Evolutionary conservation across 129 eudicot genomes (phyloP).

Genomic region (Saussurea involucrata): DNA sequence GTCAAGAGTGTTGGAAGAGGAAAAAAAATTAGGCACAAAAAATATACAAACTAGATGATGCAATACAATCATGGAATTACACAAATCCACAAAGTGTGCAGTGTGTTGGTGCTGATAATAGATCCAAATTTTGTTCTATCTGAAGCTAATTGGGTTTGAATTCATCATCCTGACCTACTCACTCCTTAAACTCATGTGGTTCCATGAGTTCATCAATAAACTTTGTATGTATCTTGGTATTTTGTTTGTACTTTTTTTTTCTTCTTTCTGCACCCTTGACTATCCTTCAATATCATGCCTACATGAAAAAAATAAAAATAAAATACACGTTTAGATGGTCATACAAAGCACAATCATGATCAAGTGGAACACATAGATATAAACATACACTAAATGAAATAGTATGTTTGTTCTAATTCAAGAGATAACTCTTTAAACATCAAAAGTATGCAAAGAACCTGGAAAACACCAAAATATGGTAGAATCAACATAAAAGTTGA

Average conservation of each 20-base stretch:
- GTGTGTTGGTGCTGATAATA: too few relatives aligned
- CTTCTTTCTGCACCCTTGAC: too few relatives aligned
- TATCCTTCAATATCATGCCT: background rate
- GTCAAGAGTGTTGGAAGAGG: background rate
- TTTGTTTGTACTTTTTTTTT: background rate
- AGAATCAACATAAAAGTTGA: conserved; percentile 81
- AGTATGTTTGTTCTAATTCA: conserved; percentile 72
- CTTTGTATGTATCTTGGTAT: too few relatives aligned
- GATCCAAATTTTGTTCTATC: too few relatives aligned
- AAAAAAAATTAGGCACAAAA: background rate
- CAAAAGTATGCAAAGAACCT: conserved; percentile 89
- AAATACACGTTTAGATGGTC: background rate
- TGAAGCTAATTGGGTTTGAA: background rate
- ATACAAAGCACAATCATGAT: background rate
- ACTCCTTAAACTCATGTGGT: background rate
- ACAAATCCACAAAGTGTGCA: background rate
- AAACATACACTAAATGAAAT: background rate
- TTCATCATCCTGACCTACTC: background rate
- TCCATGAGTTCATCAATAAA: background rate
- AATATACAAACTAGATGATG: background rate
- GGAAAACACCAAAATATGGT: conserved; percentile 78
- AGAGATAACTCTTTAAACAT: conserved; percentile 80
- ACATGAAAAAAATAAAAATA: background rate
- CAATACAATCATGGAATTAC: background rate
- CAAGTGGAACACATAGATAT: background rate